Evolutionary conservation across 805 yeast species (phyloP).

Genomic region (Candida dendrica): DNA sequence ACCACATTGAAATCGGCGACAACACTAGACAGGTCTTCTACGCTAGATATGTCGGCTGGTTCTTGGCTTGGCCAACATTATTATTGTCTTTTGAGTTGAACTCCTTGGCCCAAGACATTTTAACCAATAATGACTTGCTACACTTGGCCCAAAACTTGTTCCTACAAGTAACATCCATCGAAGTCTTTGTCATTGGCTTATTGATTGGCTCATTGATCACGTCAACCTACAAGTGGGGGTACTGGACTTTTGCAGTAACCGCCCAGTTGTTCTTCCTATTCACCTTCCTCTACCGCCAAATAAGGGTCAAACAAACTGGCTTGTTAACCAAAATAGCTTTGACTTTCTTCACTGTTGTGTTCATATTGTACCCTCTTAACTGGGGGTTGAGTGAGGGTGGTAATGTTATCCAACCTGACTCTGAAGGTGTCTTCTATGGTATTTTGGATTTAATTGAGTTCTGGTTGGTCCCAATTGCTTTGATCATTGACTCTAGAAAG

Average conservation of each 20-base stretch:
- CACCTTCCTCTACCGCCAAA: constrained; percentile 23
- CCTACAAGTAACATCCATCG: constrained; percentile 36
- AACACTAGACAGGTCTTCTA: constrained; percentile 47
- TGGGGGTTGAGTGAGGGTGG: constrained; percentile 55
- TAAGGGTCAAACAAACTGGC: constrained; percentile 4
- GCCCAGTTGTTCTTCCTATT: constrained; percentile 33
- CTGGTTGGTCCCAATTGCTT: constrained; percentile 31
- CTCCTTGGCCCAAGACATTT: constrained; percentile 13
- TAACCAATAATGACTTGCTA: constrained; percentile 8
- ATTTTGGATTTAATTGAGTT: constrained; percentile 39
- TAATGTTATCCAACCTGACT: constrained; percentile 44
- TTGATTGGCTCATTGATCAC: constrained; percentile 49
- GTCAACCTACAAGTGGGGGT: constrained; percentile 64
- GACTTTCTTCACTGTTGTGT: constrained; percentile 25
- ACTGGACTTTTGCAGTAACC: constrained; percentile 46
- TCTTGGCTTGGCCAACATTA: constrained; percentile 43
- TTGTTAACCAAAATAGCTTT: constrained; percentile 3
- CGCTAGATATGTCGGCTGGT: constrained; percentile 51
- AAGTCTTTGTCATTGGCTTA: constrained; percentile 43
- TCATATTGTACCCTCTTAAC: constrained; percentile 37
- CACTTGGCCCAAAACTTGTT: constrained; percentile 23
- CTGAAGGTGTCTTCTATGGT: constrained; percentile 51
- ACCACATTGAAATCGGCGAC: constrained; percentile 32
- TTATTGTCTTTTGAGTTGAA: constrained; percentile 24
- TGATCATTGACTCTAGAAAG: constrained; percentile 13